phyloP scores from a whole-genome alignment of 192 early-diverging fungal species.

The Hyaloraphidium curvatum region DNA sequence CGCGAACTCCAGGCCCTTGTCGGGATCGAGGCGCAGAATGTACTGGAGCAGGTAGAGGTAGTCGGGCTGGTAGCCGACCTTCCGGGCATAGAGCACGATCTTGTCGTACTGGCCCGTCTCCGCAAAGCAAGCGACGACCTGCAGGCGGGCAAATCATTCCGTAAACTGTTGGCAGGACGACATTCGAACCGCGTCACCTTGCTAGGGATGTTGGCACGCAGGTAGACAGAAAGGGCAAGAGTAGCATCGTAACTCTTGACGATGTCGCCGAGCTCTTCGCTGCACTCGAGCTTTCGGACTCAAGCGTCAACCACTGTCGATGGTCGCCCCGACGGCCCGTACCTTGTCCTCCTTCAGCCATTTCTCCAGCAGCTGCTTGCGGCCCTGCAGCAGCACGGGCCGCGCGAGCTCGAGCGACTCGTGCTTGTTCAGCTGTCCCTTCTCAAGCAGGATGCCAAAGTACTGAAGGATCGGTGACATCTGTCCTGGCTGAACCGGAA shows the following conservation, averaged over 20 bases:
- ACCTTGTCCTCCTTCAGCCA: constrained; percentile 96
- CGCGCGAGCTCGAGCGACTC: constrained; percentile 86
- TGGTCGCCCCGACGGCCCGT: not conserved
- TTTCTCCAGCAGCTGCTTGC: constrained; percentile 87
- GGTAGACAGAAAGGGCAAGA: constrained; percentile 85
- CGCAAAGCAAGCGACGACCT: constrained; percentile 86
- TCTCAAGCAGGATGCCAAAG: constrained; percentile 89
- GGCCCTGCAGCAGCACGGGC: constrained; percentile 72
- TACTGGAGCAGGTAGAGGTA: constrained; percentile 76
- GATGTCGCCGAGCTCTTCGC: constrained; percentile 94
- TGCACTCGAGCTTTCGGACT: constrained; percentile 59
- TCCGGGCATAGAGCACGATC: constrained; percentile 86
- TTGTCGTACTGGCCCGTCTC: constrained; percentile 91
- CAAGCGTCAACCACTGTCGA: not conserved
- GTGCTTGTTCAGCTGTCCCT: constrained; percentile 80
- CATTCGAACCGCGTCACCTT: constrained; percentile 31
- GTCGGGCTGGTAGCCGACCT: constrained; percentile 83
- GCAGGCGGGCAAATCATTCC: not conserved
- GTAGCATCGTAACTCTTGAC: constrained; percentile 77
- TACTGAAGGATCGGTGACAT: constrained; percentile 89
- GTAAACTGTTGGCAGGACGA: not conserved
- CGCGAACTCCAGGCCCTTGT: constrained; percentile 89
- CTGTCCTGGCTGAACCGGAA: constrained; percentile 53
- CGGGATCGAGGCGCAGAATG: constrained; percentile 76
- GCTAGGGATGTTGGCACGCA: constrained; percentile 78